Base-by-base conservation (phyloP, 2,329 filamentous ascomycete genomes). In the Escovopsis sp. region DNA sequence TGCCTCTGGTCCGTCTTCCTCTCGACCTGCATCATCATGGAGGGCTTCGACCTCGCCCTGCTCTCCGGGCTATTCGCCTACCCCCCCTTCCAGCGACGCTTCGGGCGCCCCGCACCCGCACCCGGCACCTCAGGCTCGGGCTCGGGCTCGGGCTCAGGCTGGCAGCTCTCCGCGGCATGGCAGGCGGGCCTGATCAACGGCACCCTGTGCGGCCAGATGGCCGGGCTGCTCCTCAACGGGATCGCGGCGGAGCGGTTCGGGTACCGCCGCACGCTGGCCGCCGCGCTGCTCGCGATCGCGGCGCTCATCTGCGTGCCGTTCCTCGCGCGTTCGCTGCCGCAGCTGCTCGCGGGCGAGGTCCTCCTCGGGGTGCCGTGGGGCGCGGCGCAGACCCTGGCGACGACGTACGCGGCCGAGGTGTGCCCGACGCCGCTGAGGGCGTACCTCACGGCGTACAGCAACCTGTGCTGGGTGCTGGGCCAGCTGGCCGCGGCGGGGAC, bases 101-200 rank as follows among this genome's bases (percentile, higher is more conserved):
- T 65, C 42, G 67, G 67, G 8, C 27, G 11, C 3, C 27, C 27
- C 8, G 27, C 27, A 30, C 5, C 27, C 8, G 25, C 25, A 27
- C 25, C n/a, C n/a, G 45, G 50, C 0, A 40, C 49, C 7, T 50
- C 55, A 11, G 45, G 53, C 1, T 50, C 66, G 25, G 65, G 61
- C 1, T 54, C 48, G 1, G 25, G 25, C 25, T 6, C 5, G 3
- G 27, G 11, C 27, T 4, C 8, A 3, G 27, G 11, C 5, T 70
- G 70, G 44, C 56, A 71, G 44, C 53, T 75, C 38, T 63, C 65
- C 1, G 65, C 67, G 2, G 56, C 63, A 0, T 75, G 72, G 72
- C 71, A 74, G 50, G 62, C 68, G 2, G 69, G 63, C 7, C 55
- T 75, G 4, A 62, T 60, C 35, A 72, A 71, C 36, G 70, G 64